A percentile compares a stretch with the other conserved stretches of the same genome.
phyloP scores from a whole-genome alignment of 106 monocot species.

The Dioscorea zingiberensis region DNA sequence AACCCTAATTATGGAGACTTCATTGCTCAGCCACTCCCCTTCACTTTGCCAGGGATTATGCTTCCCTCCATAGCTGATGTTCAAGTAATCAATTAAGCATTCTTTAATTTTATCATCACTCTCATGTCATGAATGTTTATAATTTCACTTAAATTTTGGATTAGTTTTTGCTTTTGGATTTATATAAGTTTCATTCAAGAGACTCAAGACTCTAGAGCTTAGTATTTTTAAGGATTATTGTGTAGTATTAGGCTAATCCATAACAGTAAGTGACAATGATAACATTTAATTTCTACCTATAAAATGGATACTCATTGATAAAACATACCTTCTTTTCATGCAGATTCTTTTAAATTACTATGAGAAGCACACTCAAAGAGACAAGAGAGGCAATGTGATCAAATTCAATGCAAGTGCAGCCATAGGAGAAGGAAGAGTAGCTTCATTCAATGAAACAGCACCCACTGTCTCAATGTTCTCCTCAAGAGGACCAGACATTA shows the following conservation, averaged over 20 bases:
- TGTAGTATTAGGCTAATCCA: no score
- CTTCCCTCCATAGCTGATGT: constrained; percentile 41
- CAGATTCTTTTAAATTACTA: constrained; percentile 63
- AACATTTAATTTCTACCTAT: no score
- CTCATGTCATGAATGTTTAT: no score
- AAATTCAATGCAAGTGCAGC: constrained; percentile 38
- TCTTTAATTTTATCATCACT: no score
- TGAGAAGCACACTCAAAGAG: constrained; percentile 32
- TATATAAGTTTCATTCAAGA: no score
- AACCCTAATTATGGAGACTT: constrained; percentile 56
- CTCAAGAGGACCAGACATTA: constrained; percentile 69
- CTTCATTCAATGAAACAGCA: constrained; percentile 22
- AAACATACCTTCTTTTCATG: neutral
- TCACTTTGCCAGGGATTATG: constrained; percentile 53
- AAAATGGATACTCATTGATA: no score
- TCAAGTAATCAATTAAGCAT: no score
- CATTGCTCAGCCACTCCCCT: constrained; percentile 63
- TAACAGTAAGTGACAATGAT: no score
- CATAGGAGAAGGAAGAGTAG: constrained; percentile 56
- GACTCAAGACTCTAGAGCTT: no score
- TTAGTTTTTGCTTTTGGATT: no score
- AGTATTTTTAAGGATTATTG: no score
- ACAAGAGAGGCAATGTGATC: constrained; percentile 6
- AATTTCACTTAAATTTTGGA: no score
- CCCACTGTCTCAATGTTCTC: constrained; percentile 53